Conservation (phyloP, 176 grass and related monocot genomes). For the Secale cereale region DNA sequence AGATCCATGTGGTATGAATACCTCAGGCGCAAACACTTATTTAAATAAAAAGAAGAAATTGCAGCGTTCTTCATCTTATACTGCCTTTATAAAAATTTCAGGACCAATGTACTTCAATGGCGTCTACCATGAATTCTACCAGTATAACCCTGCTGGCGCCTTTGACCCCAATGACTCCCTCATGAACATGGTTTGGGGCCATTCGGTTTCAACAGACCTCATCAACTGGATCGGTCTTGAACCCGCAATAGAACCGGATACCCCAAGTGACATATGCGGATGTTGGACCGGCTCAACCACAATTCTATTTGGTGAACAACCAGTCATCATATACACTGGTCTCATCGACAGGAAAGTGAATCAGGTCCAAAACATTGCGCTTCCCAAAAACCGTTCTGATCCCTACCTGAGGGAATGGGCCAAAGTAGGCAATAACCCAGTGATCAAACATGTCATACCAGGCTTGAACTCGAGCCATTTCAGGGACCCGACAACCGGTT, state of each 20-base stretch:
- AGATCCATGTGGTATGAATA: slow-evolving; percentile 89
- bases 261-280: neutral
- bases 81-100: slow-evolving; percentile 23
- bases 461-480: neutral
- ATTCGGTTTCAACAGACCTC: neutral
- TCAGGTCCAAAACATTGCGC: neutral
- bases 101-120: slow-evolving; percentile 97
- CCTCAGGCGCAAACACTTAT: neutral
- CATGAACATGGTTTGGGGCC: neutral
- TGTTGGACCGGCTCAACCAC: neutral
- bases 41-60: neutral
- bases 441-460: neutral
- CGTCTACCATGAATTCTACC: slow-evolving; percentile 88
- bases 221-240: neutral
- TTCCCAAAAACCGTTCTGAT: neutral
- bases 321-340: neutral
- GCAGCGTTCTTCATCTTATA: neutral
- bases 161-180: neutral
- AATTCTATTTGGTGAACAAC: neutral
- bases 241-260: neutral
- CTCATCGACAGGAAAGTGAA: neutral
- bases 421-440: neutral
- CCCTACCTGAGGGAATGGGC: neutral
- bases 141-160: neutral
- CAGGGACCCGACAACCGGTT: neutral